Evolutionary conservation across 2,329 filamentous ascomycete genomes (phyloP).

Genomic region (Ceratocystis albifundus): DNA sequence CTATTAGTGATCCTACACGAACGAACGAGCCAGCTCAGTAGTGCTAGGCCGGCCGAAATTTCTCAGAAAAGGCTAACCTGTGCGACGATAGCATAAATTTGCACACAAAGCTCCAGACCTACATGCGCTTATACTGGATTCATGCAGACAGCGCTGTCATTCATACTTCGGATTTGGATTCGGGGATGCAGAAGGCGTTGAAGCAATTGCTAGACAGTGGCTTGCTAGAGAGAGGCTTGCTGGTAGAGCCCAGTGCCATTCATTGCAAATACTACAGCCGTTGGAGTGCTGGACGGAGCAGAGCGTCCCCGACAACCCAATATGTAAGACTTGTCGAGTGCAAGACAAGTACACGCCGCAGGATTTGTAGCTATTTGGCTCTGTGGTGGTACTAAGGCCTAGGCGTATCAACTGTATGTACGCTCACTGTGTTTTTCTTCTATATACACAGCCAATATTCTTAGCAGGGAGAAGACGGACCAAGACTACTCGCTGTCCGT

Average conservation of each 20-base stretch:
- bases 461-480: neutral
- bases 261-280: neutral
- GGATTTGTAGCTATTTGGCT: neutral
- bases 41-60: neutral
- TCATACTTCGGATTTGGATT: neutral
- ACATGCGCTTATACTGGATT: neutral
- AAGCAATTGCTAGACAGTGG: neutral
- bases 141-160: neutral
- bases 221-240: too few relatives aligned
- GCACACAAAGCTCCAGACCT: neutral
- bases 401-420: neutral
- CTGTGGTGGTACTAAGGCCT: neutral
- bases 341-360: neutral
- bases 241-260: neutral
- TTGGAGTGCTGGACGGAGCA: neutral
- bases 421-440: neutral
- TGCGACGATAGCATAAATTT: neutral
- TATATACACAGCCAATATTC: neutral
- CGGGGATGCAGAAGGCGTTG: neutral
- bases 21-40: conserved; percentile 1
- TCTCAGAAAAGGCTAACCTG: neutral
- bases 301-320: neutral
- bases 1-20: conserved; percentile 7
- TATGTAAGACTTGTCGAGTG: neutral
- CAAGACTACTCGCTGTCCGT: neutral